phyloP scores from a whole-genome alignment of 495 filamentous ascomycete genomes.

The Coniosporium apollinis region DNA sequence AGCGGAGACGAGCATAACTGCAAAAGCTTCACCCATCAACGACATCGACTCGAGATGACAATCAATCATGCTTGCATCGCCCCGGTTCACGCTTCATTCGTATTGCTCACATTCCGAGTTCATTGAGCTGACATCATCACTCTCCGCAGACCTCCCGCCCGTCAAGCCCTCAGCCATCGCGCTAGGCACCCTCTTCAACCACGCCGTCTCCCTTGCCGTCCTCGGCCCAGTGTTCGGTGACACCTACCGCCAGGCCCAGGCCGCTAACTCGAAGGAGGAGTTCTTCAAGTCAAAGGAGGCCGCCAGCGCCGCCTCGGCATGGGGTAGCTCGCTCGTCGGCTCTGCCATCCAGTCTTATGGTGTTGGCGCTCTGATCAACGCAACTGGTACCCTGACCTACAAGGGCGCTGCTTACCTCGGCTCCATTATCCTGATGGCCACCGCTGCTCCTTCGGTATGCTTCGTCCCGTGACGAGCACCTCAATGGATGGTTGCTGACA shows the following conservation, averaged over 20 bases:
- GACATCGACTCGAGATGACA: no score
- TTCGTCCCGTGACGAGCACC: background rate
- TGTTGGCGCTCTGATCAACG: conserved; percentile 87
- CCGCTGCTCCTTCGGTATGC: conserved; percentile 72
- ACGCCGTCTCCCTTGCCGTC: conserved; percentile 63
- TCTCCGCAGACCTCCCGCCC: conserved; percentile 82
- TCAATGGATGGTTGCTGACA: background rate
- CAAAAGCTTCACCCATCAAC: no score
- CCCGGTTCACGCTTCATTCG: no score
- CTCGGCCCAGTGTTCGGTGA: conserved; percentile 84
- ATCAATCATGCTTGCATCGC: no score
- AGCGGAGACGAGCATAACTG: no score
- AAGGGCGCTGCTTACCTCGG: conserved; percentile 95
- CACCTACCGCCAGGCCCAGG: conserved; percentile 84
- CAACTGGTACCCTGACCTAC: conserved; percentile 83
- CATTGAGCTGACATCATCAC: no score
- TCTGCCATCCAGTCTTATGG: conserved; percentile 87
- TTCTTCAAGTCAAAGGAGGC: conserved; percentile 89
- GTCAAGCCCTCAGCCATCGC: conserved; percentile 98
- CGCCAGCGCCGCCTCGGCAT: conserved; percentile 68
- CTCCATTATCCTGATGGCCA: conserved; percentile 78
- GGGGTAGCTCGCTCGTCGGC: conserved; percentile 78
- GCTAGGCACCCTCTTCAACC: conserved; percentile 88
- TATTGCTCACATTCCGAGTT: no score
- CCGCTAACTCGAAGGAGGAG: conserved; percentile 88